Evolutionary conservation across 2,329 filamentous ascomycete genomes (phyloP).

Genomic region (Cladophialophora psammophila): DNA sequence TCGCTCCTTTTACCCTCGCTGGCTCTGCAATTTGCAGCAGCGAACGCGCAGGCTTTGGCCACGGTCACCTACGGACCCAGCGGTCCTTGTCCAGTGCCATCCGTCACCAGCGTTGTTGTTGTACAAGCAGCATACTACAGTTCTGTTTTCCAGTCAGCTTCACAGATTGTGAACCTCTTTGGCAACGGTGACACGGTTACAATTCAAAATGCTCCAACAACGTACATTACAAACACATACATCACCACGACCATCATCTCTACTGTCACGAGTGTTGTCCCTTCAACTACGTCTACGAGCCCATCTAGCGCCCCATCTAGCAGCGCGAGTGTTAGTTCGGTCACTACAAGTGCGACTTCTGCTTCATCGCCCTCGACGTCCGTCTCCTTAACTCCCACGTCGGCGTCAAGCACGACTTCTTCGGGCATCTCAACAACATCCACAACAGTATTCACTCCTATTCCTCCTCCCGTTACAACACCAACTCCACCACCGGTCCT

Average conservation of each 20-base stretch:
- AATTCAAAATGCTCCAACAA: constrained; percentile 37
- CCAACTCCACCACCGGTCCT: constrained; percentile 23
- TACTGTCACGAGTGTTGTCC: constrained; percentile 16
- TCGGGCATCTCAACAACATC: constrained; percentile 17
- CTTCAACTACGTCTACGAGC: constrained; percentile 10
- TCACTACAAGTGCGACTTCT: constrained; percentile 11
- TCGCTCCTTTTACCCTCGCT: constrained; percentile 33
- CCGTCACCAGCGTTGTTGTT: constrained; percentile 31
- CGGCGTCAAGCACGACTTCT: constrained; percentile 10
- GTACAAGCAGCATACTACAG: constrained; percentile 36
- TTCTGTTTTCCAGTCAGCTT: constrained; percentile 37
- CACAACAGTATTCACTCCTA: constrained; percentile 23
- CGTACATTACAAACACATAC: constrained; percentile 36
- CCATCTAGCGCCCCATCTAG: constrained; percentile 15
- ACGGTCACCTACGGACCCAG: constrained; percentile 33
- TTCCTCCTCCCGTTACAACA: constrained; percentile 25
- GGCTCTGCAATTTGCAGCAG: constrained; percentile 30
- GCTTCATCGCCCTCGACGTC: constrained; percentile 1
- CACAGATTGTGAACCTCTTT: constrained; percentile 37
- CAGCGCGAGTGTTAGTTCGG: constrained; percentile 13
- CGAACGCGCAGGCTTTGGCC: constrained; percentile 28
- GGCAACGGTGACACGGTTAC: constrained; percentile 35
- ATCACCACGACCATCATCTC: constrained; percentile 37
- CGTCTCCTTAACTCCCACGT: constrained; percentile 1
- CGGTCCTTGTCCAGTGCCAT: constrained; percentile 31